Evolutionary conservation across 352 stramenopile genomes (phyloP).

Genomic region (Phytophthora macrochlamydospora): DNA sequence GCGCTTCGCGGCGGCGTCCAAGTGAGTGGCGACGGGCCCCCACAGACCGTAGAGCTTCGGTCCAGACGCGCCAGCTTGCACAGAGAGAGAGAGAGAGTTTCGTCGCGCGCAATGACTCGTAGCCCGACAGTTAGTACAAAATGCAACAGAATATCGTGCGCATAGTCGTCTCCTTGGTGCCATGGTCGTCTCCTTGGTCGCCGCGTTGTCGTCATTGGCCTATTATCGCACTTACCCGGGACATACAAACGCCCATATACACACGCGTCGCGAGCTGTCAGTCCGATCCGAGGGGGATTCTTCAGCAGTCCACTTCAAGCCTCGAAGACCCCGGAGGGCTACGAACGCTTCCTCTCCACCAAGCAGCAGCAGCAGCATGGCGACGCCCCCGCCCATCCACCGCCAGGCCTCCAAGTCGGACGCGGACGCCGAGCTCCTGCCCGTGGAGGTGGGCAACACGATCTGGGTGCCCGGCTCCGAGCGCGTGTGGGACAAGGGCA

Average conservation of each 20-base stretch:
- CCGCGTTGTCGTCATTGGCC: constrained; percentile 4
- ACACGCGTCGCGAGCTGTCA: too few species aligned
- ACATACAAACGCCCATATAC: too few species aligned
- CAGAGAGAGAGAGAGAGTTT: neutral
- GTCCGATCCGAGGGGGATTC: constrained; percentile 7
- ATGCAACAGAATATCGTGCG: constrained; percentile 27
- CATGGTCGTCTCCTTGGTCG: constrained; percentile 14
- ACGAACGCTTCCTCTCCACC: too few species aligned
- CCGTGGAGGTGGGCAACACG: constrained; percentile 69
- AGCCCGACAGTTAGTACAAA: constrained; percentile 17
- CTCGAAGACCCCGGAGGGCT: constrained; percentile 11
- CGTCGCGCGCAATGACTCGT: neutral
- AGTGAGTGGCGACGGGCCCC: constrained; percentile 19
- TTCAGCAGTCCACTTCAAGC: constrained; percentile 43
- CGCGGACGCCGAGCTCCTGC: constrained; percentile 67
- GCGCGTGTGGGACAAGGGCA: constrained; percentile 77
- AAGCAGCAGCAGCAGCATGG: constrained; percentile 35
- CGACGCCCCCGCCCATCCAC: constrained; percentile 68
- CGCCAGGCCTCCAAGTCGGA: constrained; percentile 76
- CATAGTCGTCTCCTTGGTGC: constrained; percentile 10
- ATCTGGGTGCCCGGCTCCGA: constrained; percentile 82
- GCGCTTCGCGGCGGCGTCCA: constrained; percentile 50
- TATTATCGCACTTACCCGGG: too few species aligned
- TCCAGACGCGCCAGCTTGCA: constrained; percentile 9
- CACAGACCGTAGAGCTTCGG: constrained; percentile 19